Evolutionary conservation across 352 stramenopile genomes (phyloP).

Genomic region (Phytophthora hibernalis): DNA sequence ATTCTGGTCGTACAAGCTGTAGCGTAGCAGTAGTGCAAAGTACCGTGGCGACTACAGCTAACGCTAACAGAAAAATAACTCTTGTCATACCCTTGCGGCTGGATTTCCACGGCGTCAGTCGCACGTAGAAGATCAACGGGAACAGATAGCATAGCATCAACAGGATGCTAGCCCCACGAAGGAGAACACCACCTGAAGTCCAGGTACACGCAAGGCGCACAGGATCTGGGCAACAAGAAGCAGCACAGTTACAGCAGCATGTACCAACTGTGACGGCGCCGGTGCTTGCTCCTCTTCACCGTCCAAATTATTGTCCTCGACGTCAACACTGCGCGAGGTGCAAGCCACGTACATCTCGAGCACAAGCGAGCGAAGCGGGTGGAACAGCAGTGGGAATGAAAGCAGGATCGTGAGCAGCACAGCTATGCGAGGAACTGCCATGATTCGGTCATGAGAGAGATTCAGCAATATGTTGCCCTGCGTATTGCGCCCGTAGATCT

Average conservation of each 20-base stretch:
- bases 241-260: constrained; percentile 49
- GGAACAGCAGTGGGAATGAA: constrained; percentile 79
- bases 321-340: constrained; percentile 8
- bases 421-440: constrained; percentile 69
- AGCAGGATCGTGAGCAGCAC: constrained; percentile 79
- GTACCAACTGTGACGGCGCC: constrained; percentile 31
- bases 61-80: constrained; percentile 33
- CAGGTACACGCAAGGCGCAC: constrained; percentile 60
- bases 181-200: constrained; percentile 77
- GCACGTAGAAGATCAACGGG: constrained; percentile 64
- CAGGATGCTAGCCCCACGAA: constrained; percentile 78
- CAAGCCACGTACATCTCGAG: constrained; percentile 58
- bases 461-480: constrained; percentile 85
- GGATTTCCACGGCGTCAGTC: constrained; percentile 52
- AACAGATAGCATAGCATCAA: constrained; percentile 80
- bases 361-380: constrained; percentile 71
- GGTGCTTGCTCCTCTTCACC: constrained; percentile 9
- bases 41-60: constrained; percentile 53
- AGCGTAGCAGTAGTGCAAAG: constrained; percentile 70
- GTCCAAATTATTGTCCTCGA: background rate
- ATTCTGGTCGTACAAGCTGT: constrained; percentile 39
- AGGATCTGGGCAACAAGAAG: constrained; percentile 58
- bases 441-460: constrained; percentile 73
- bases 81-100: constrained; percentile 32
- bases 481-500: constrained; percentile 67